A percentile compares a stretch with the other conserved stretches of the same genome.
Evolutionary conservation across 495 filamentous ascomycete genomes (phyloP).

Genomic region (Penicillium atrosanguineum): DNA sequence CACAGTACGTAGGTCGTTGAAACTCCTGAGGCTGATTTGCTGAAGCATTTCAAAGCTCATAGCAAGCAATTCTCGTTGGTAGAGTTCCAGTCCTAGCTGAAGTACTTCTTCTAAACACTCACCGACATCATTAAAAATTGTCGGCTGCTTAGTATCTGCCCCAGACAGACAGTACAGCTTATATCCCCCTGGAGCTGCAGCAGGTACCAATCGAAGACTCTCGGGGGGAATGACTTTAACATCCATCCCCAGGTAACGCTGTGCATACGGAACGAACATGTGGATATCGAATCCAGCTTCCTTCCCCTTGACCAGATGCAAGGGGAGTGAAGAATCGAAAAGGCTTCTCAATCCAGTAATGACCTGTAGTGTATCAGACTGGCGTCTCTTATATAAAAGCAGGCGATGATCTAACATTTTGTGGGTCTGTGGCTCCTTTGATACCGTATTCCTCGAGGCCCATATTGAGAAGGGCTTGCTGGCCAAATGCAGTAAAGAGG

Average conservation of each 20-base stretch:
- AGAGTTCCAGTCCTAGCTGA: conserved; percentile 42
- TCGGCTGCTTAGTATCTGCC: background rate
- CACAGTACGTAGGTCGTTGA: conserved; percentile 44
- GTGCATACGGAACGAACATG: no score
- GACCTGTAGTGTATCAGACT: conserved; percentile 6
- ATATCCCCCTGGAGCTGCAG: conserved; percentile 10
- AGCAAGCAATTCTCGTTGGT: conserved; percentile 37
- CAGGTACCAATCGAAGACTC: conserved; percentile 19
- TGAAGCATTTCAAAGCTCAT: conserved; percentile 28
- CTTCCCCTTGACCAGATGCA: conserved; percentile 36
- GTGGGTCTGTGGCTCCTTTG: no score
- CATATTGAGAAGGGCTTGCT: conserved; percentile 15
- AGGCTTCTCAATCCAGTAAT: conserved; percentile 17
- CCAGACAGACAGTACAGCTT: conserved; percentile 25
- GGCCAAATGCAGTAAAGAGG: conserved; percentile 20
- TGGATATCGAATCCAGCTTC: conserved; percentile 33
- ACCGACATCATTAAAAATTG: conserved; percentile 2
- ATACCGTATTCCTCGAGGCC: background rate
- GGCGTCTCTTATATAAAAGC: background rate
- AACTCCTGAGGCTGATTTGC: conserved; percentile 31
- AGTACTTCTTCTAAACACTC: conserved; percentile 36
- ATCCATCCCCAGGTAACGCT: conserved; percentile 13
- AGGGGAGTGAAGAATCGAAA: conserved; percentile 21
- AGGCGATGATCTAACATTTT: no score
- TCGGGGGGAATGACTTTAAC: conserved; percentile 15